Evolutionary conservation across 495 filamentous ascomycete genomes (phyloP).

Genomic region (Diplogelasinospora grovesii): DNA sequence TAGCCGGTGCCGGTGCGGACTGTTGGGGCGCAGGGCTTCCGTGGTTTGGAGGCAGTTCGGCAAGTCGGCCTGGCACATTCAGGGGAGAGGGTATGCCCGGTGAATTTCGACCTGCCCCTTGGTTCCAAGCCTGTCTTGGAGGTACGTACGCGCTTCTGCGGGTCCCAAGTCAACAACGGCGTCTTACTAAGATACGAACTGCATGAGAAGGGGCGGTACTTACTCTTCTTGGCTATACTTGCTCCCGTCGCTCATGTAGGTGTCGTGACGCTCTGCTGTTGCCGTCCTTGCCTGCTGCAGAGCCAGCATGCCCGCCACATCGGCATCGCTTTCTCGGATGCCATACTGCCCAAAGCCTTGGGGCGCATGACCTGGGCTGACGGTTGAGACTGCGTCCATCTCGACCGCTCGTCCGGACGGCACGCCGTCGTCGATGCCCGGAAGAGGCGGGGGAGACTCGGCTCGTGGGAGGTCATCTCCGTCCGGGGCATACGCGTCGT

Average conservation of each 20-base stretch:
- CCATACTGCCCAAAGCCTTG: slow-evolving; percentile 41
- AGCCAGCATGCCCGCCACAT: slow-evolving; percentile 61
- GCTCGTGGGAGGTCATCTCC: slow-evolving; percentile 40
- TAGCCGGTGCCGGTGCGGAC: slow-evolving; percentile 21
- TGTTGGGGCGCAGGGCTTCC: slow-evolving; percentile 24
- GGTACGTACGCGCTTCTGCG: slow-evolving; percentile 54
- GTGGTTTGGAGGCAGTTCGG: slow-evolving; percentile 34
- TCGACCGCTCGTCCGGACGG: slow-evolving; percentile 71
- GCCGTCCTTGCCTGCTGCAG: slow-evolving; percentile 53
- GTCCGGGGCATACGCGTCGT: slow-evolving; percentile 37
- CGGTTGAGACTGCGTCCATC: slow-evolving; percentile 66
- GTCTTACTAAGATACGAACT: too few species aligned
- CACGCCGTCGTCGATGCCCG: slow-evolving; percentile 39
- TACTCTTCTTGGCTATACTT: slow-evolving; percentile 70
- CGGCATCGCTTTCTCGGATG: slow-evolving; percentile 59
- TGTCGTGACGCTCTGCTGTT: slow-evolving; percentile 31
- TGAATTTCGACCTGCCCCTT: slow-evolving; percentile 37
- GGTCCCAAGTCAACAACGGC: not conserved
- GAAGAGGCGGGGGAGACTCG: slow-evolving; percentile 60
- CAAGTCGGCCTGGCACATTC: slow-evolving; percentile 26
- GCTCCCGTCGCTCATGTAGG: slow-evolving; percentile 54
- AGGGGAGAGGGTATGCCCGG: slow-evolving; percentile 31
- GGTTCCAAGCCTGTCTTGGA: slow-evolving; percentile 54
- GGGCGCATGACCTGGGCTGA: slow-evolving; percentile 40
- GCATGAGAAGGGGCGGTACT: slow-evolving; percentile 21